Conservation (phyloP, 192 early-diverging fungal species). For the Phlyctochytrium bullatum region DNA sequence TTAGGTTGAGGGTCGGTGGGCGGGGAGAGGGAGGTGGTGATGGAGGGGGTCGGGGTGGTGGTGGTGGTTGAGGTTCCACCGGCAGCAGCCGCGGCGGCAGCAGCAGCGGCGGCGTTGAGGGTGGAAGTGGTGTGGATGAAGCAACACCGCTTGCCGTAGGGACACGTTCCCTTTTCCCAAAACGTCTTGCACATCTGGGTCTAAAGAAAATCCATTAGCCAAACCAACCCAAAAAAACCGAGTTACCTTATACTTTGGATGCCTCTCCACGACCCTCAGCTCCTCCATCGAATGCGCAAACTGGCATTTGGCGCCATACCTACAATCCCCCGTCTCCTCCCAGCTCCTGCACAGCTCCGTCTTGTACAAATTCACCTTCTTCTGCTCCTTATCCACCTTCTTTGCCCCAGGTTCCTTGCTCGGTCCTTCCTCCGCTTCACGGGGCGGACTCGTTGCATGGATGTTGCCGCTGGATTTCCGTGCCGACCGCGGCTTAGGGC, state of each 20-base stretch:
- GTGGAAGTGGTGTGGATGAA: constrained; percentile 71
- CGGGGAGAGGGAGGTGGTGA: too few species aligned
- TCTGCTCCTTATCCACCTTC: constrained; percentile 10
- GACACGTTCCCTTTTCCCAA: constrained; percentile 83
- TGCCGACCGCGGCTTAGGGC: too few species aligned
- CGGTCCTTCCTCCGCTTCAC: too few species aligned
- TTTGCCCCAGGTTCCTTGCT: too few species aligned
- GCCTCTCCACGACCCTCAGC: constrained; percentile 75
- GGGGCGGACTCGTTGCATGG: too few species aligned
- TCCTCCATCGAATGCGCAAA: constrained; percentile 87
- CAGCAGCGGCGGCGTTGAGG: background rate
- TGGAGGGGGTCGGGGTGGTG: too few species aligned
- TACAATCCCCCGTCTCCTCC: constrained; percentile 55
- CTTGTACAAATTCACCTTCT: constrained; percentile 64
- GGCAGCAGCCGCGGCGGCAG: background rate
- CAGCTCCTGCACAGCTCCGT: constrained; percentile 71
- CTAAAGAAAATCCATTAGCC: constrained; percentile 9
- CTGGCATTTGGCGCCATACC: constrained; percentile 90
- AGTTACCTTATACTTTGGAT: constrained; percentile 81
- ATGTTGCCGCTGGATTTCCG: too few species aligned
- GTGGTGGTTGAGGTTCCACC: too few species aligned
- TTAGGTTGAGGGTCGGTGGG: too few species aligned
- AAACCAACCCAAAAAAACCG: background rate
- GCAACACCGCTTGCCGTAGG: constrained; percentile 92
- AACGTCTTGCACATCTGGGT: constrained; percentile 93